These are phyloP conservation scores for Cyclocybe aegerita DNA, from an alignment of 768 basidiomycete genomes.

Conservation along the genomic window DNA sequence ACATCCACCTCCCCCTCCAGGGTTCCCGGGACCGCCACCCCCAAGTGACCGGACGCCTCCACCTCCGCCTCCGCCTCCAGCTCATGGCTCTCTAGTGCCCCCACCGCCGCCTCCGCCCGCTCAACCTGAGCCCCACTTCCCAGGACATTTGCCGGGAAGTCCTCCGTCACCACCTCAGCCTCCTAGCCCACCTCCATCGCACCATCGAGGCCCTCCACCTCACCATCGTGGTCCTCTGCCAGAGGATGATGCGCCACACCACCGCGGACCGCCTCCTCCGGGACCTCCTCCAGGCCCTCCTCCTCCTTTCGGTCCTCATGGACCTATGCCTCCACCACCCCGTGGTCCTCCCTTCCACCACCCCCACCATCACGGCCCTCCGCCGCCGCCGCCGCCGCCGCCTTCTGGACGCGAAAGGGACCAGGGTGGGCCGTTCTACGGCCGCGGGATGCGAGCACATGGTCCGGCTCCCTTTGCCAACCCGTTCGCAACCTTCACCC, in stretches of 20 bases:
- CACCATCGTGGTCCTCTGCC: not conserved
- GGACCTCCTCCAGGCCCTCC: constrained; percentile 11
- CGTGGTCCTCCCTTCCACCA: not conserved
- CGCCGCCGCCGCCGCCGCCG: constrained; percentile 13
- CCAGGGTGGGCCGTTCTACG: no score
- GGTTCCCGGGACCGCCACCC: not conserved
- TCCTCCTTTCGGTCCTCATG: constrained; percentile 8
- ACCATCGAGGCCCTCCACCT: constrained; percentile 1
- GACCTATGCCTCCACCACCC: not conserved
- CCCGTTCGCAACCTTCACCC: constrained; percentile 7
- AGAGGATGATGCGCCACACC: no score
- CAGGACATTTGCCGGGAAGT: no score
- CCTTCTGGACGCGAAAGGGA: constrained; percentile 13
- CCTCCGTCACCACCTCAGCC: constrained; percentile 5
- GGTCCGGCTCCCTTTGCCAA: constrained; percentile 14
- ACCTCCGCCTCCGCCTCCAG: constrained; percentile 14
- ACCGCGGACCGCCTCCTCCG: constrained; percentile 4
- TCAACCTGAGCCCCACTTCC: no score
- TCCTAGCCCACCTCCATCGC: not conserved
- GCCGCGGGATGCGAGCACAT: no score
- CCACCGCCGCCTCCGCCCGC: no score
- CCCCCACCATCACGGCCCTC: not conserved
- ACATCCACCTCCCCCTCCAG: not conserved
- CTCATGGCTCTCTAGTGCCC: not conserved
- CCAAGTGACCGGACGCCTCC: constrained; percentile 3